These are phyloP conservation scores for Ophiocordyceps sinensis DNA, from an alignment of 2,329 filamentous ascomycete genomes.

Conservation along the genomic window DNA sequence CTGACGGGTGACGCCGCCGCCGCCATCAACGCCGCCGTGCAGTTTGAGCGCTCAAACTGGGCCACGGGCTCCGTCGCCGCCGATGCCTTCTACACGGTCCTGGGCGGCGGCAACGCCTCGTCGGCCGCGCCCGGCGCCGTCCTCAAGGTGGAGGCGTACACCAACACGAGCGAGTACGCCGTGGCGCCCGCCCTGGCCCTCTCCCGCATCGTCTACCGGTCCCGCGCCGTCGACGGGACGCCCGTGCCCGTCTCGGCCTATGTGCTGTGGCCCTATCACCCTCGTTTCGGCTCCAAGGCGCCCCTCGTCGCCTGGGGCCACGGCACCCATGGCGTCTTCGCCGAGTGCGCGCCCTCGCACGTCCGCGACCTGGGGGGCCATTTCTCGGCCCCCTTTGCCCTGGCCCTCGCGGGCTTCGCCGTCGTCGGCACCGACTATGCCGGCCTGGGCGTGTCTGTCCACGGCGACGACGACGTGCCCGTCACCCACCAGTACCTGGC, in stretches of 20 bases:
- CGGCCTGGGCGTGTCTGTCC: slow-evolving; percentile 23
- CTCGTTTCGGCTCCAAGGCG: slow-evolving; percentile 3
- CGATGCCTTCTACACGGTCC: slow-evolving; percentile 25
- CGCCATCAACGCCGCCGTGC: slow-evolving; percentile 10
- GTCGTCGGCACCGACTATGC: slow-evolving; percentile 30
- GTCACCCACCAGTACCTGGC: slow-evolving; percentile 27
- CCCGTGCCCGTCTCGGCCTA: slow-evolving; percentile 31
- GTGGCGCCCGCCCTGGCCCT: slow-evolving; percentile 26
- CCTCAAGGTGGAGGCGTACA: slow-evolving; percentile 23
- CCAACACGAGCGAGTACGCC: slow-evolving; percentile 22
- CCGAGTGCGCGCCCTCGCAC: slow-evolving; percentile 24
- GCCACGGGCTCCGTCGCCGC: slow-evolving; percentile 15
- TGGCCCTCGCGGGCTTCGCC: slow-evolving; percentile 26
- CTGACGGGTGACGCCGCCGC: slow-evolving; percentile 6
- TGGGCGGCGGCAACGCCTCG: slow-evolving; percentile 7
- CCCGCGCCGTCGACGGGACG: slow-evolving; percentile 27
- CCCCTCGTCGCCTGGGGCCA: slow-evolving; percentile 28
- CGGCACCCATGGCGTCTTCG: slow-evolving; percentile 26
- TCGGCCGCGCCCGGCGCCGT: slow-evolving; percentile 18
- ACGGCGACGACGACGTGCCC: slow-evolving; percentile 13
- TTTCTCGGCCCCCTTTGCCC: slow-evolving; percentile 20
- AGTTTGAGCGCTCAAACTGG: slow-evolving; percentile 16
- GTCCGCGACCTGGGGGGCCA: slow-evolving; percentile 25
- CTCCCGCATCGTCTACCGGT: slow-evolving; percentile 33
- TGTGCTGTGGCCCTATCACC: slow-evolving; percentile 31